Conservation (phyloP, 176 grass and related monocot species). For the Dactylis glomerata region DNA sequence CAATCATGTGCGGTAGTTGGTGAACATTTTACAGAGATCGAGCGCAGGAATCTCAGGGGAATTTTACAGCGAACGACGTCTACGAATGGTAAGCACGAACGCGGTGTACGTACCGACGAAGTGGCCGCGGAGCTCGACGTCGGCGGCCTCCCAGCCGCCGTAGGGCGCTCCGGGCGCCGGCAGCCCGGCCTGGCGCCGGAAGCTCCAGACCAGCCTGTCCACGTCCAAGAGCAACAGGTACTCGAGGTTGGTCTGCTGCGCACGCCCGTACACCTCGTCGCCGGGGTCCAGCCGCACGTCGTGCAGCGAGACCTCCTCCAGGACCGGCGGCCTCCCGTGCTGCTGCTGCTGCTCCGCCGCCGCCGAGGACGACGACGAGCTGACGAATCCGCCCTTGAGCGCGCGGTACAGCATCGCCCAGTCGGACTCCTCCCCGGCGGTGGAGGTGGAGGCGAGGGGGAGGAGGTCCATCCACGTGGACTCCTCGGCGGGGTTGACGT, state of each 20-base stretch:
- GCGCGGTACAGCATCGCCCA: slow-evolving; percentile 70
- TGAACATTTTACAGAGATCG: background rate
- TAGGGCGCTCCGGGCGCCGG: slow-evolving; percentile 49
- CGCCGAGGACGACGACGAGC: background rate
- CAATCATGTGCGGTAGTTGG: background rate
- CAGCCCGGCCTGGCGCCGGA: slow-evolving; percentile 50
- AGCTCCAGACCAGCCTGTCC: slow-evolving; percentile 74
- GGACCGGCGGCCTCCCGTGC: background rate
- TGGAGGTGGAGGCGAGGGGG: background rate
- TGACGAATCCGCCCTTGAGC: slow-evolving; percentile 31
- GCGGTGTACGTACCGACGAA: slow-evolving; percentile 79
- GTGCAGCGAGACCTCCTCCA: slow-evolving; percentile 61
- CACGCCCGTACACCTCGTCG: slow-evolving; percentile 47
- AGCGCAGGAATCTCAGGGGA: background rate
- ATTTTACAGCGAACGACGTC: background rate
- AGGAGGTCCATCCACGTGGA: slow-evolving; percentile 68
- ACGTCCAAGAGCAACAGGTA: slow-evolving; percentile 74
- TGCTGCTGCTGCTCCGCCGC: background rate
- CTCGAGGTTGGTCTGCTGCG: slow-evolving; percentile 77
- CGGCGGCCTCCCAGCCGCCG: slow-evolving; percentile 65
- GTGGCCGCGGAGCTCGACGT: slow-evolving; percentile 65
- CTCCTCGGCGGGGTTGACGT: slow-evolving; percentile 67
- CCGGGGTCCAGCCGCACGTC: slow-evolving; percentile 55
- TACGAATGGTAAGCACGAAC: too few species aligned
- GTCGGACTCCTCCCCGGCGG: slow-evolving; percentile 43